Percentiles rank a stretch among this genome's conserved stretches.
phyloP scores from a whole-genome alignment of 129 eudicot genomes.

The Daucus carota region DNA sequence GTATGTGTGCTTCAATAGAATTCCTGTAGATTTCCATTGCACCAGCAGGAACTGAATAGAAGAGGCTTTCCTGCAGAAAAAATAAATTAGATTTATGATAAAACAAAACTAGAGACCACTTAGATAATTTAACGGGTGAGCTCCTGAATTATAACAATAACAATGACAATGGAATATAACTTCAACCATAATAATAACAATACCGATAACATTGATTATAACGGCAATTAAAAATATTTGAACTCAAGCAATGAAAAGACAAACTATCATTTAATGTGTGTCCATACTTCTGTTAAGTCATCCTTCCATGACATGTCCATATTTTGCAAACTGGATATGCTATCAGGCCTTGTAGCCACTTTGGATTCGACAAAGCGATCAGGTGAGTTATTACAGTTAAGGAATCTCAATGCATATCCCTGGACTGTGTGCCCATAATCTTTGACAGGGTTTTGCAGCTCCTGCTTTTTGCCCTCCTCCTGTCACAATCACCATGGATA shows the following conservation, averaged over 20 bases:
- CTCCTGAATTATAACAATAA: not conserved
- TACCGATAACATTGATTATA: no score
- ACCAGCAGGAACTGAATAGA: constrained; percentile 70
- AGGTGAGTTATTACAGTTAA: constrained; percentile 42
- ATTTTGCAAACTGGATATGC: constrained; percentile 32
- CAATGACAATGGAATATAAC: no score
- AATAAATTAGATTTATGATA: not conserved
- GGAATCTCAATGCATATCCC: constrained; percentile 64
- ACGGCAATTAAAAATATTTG: no score
- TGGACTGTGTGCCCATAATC: constrained; percentile 34
- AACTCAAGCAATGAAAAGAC: not conserved
- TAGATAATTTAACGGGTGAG: not conserved
- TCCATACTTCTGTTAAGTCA: constrained; percentile 71
- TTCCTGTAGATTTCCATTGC: constrained; percentile 74
- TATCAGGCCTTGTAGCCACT: constrained; percentile 44
- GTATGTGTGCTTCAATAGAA: constrained; percentile 62
- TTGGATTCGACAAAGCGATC: constrained; percentile 24
- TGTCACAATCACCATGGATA: constrained; percentile 18
- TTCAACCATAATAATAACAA: no score
- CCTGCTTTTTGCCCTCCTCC: constrained; percentile 44
- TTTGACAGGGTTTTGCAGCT: constrained; percentile 24
- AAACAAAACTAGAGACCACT: constrained; percentile 9
- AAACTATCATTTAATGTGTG: constrained; percentile 17
- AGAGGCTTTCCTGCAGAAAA: constrained; percentile 69
- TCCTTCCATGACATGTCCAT: constrained; percentile 64